Conservation (phyloP, 2,329 filamentous ascomycete species). For the Raffaelea arxii region DNA sequence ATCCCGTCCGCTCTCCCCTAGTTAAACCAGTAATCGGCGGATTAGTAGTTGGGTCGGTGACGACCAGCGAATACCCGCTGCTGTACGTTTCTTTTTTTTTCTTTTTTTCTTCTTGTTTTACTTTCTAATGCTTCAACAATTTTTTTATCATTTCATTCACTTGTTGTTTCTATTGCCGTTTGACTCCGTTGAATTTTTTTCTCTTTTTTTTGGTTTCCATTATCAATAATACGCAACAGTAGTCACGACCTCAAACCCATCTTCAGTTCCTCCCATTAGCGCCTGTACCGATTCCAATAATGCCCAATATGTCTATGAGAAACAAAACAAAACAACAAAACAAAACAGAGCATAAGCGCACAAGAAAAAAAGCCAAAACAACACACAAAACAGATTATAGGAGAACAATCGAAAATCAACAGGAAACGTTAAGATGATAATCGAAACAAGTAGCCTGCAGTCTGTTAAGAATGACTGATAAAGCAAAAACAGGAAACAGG, state of each 20-base stretch:
- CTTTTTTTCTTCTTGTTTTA: not conserved
- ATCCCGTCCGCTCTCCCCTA: slow-evolving; percentile 3
- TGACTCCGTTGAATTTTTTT: no score
- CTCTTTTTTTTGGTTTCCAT: not conserved
- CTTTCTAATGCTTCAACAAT: not conserved
- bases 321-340: not conserved
- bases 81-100: not conserved
- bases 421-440: not conserved
- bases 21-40: slow-evolving; percentile 3
- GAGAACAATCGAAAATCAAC: not conserved
- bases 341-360: not conserved
- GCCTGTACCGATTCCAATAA: no score
- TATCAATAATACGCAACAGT: no score
- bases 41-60: slow-evolving; percentile 4
- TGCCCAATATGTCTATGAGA: no score
- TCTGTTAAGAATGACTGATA: not conserved
- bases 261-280: no score
- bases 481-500: not conserved
- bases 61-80: slow-evolving; percentile 3
- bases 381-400: not conserved
- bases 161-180: no score
- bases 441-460: not conserved
- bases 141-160: not conserved
- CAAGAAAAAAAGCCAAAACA: not conserved
- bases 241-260: no score